Conservation (phyloP, 495 filamentous ascomycete species). For the Talaromyces proteolyticus region DNA sequence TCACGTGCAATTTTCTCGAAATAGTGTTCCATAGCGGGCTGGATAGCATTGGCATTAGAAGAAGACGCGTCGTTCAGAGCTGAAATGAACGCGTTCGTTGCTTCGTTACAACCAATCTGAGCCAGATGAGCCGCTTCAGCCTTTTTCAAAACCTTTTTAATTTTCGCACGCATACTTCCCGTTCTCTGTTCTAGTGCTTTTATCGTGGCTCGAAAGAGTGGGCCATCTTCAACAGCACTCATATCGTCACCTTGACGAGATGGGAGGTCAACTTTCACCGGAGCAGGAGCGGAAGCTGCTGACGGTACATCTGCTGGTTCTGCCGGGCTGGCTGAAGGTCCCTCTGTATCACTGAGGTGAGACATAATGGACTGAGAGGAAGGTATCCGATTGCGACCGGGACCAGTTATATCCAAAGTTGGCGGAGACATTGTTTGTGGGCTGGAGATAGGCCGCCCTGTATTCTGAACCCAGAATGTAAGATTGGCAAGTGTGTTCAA, state of each 20-base stretch:
- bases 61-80: conserved; percentile 80
- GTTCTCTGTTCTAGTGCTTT: conserved; percentile 96
- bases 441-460: conserved; percentile 24
- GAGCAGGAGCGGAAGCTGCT: conserved; percentile 41
- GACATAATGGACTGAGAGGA: conserved; percentile 80
- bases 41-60: conserved; percentile 90
- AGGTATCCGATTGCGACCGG: conserved; percentile 70
- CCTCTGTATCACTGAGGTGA: conserved; percentile 61
- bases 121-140: conserved; percentile 81
- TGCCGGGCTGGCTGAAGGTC: conserved; percentile 32
- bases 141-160: conserved; percentile 92
- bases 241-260: conserved; percentile 84
- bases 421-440: conserved; percentile 51
- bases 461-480: conserved; percentile 90
- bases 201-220: conserved; percentile 93
- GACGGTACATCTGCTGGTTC: conserved; percentile 48
- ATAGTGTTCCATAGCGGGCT: conserved; percentile 94
- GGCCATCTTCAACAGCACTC: conserved; percentile 83
- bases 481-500: conserved; percentile 84
- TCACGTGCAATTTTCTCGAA: conserved; percentile 94
- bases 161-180: conserved; percentile 83
- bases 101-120: conserved; percentile 78
- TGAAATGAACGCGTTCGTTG: conserved; percentile 77
- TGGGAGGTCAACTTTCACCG: conserved; percentile 80
- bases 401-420: conserved; percentile 62